Evolutionary conservation across 805 yeast species (phyloP).

Genomic region (Lipomyces spencermartinsiae): DNA sequence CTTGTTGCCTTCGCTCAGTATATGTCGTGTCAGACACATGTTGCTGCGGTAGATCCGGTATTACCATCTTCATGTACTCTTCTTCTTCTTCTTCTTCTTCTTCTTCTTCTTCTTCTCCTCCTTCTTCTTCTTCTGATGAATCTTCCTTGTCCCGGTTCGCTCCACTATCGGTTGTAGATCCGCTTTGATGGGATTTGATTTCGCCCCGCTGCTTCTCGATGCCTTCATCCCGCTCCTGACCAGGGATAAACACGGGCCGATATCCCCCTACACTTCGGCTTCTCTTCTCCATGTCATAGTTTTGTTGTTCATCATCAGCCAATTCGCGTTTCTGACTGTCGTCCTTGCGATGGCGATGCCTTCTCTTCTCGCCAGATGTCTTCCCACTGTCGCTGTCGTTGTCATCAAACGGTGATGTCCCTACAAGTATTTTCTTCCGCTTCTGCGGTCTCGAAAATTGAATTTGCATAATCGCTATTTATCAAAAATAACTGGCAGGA

Average conservation of each 20-base stretch:
- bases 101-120: too few relatives aligned
- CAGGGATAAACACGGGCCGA: constrained; percentile 7
- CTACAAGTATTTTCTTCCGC: background rate
- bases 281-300: background rate
- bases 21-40: constrained; percentile 24
- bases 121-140: constrained; percentile 13
- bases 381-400: background rate
- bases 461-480: background rate
- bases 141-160: background rate
- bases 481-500: background rate
- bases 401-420: background rate
- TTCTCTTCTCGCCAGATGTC: background rate
- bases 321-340: background rate
- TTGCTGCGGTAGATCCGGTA: constrained; percentile 17
- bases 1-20: constrained; percentile 15
- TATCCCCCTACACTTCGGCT: background rate
- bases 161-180: background rate
- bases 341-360: background rate
- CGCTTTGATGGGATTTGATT: background rate
- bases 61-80: constrained; percentile 33
- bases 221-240: background rate
- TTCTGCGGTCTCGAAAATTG: constrained; percentile 1
- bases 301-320: background rate
- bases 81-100: constrained; percentile 22
- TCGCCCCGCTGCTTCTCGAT: constrained; percentile 5